A percentile compares a stretch with the other conserved stretches of the same genome.
phyloP scores from a whole-genome alignment of 352 stramenopile species.

The Elongisporangium prolatum region DNA sequence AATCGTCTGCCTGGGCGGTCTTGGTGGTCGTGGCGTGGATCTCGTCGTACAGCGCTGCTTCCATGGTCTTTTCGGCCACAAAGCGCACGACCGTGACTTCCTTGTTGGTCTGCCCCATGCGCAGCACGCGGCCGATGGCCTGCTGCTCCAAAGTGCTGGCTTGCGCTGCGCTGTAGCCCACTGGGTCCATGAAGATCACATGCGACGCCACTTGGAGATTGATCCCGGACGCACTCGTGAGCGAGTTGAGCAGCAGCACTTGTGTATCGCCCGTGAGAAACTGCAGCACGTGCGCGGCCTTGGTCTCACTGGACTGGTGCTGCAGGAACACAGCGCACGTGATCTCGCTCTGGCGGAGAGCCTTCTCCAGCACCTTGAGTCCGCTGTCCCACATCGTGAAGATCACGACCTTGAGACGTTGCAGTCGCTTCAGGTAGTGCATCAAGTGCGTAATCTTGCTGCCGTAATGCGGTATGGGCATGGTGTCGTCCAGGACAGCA shows the following conservation, averaged over 20 bases:
- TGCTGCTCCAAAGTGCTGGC: constrained; percentile 76
- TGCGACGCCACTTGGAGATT: constrained; percentile 83
- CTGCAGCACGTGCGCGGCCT: constrained; percentile 57
- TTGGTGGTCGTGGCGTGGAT: constrained; percentile 55
- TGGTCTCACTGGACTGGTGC: constrained; percentile 74
- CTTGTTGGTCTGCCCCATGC: constrained; percentile 79
- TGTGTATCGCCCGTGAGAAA: constrained; percentile 63
- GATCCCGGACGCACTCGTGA: constrained; percentile 79
- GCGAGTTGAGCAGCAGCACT: constrained; percentile 74
- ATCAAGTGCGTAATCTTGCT: constrained; percentile 75
- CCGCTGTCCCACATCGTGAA: constrained; percentile 82
- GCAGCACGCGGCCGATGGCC: constrained; percentile 76
- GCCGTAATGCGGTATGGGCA: constrained; percentile 22
- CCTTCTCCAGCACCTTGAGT: constrained; percentile 56
- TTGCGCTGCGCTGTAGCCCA: constrained; percentile 64
- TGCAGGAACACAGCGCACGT: constrained; percentile 66
- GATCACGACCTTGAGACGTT: constrained; percentile 66
- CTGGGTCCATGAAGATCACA: constrained; percentile 77
- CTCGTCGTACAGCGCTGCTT: constrained; percentile 66
- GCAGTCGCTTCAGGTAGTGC: constrained; percentile 46
- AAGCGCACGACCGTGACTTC: constrained; percentile 70
- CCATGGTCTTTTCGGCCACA: constrained; percentile 69
- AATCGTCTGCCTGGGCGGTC: constrained; percentile 38
- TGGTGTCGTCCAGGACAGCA: not conserved
- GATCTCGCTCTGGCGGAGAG: constrained; percentile 49